Conservation (phyloP, 441 rosid genomes). For the Eutrema salsugineum region DNA sequence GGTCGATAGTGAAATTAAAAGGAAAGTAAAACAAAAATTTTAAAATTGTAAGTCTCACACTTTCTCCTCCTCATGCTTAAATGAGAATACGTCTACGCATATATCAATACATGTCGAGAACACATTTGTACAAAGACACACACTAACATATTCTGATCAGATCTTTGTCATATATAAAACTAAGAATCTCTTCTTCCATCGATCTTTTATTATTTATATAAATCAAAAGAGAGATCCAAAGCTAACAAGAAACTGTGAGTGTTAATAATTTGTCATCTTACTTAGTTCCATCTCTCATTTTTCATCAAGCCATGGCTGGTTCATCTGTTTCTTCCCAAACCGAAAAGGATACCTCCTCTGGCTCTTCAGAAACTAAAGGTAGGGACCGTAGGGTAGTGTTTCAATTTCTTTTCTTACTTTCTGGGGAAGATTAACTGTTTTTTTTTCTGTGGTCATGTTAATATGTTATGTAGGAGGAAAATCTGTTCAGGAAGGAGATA, state of each 20-base stretch:
- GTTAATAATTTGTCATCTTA: not conserved
- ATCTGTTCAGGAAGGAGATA: not conserved
- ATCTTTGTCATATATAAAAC: not conserved
- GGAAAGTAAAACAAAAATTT: not conserved
- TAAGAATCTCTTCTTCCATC: not conserved
- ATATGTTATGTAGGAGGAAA: not conserved
- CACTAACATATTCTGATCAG: not conserved
- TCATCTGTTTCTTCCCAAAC: not conserved
- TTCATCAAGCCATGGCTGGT: not conserved
- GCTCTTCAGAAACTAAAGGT: not conserved
- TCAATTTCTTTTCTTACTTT: not conserved
- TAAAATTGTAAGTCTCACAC: not conserved
- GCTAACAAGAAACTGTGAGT: not conserved
- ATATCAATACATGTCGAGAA: constrained; percentile 15
- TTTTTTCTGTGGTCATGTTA: not conserved
- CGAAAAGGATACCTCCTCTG: not conserved
- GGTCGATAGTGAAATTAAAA: not conserved
- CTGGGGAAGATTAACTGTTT: not conserved
- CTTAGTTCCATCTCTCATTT: not conserved
- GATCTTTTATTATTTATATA: not conserved
- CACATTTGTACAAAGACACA: constrained; percentile 4
- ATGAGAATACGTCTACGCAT: constrained; percentile 20
- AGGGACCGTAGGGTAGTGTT: not conserved
- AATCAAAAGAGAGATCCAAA: not conserved
- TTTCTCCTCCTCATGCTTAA: not conserved